Evolutionary conservation across 306 rosid species (phyloP).

Genomic region (Boehmeria nivea): DNA sequence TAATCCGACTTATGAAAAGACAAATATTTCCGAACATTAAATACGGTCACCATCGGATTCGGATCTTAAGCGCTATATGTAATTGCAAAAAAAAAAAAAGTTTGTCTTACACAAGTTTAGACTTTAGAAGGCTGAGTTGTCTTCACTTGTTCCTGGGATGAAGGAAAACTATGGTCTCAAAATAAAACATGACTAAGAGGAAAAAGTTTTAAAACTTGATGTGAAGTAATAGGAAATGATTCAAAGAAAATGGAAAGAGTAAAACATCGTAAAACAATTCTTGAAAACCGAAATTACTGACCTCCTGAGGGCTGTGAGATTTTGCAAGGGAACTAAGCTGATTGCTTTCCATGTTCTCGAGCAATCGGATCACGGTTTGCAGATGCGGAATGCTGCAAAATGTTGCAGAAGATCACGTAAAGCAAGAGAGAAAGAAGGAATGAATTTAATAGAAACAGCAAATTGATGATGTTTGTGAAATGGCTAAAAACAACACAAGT

Average conservation of each 20-base stretch:
- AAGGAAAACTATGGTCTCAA: background rate
- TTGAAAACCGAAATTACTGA: conserved; percentile 21
- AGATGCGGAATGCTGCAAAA: conserved; percentile 64
- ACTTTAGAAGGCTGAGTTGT: conserved; percentile 28
- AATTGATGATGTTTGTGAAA: too few relatives aligned
- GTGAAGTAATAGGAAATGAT: background rate
- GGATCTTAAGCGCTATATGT: background rate
- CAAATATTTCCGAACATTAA: too few relatives aligned
- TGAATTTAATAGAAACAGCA: background rate
- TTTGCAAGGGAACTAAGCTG: conserved; percentile 59
- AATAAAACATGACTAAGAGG: too few relatives aligned
- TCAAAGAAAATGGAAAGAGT: background rate
- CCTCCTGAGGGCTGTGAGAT: conserved; percentile 45
- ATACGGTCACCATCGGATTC: background rate
- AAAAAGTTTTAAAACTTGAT: too few relatives aligned
- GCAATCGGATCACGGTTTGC: conserved; percentile 68
- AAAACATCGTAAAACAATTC: background rate
- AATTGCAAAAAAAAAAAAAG: background rate
- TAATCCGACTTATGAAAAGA: too few relatives aligned
- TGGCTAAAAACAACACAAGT: too few relatives aligned
- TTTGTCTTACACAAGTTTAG: conserved; percentile 10
- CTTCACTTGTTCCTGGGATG: conserved; percentile 37
- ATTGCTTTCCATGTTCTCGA: conserved; percentile 74
- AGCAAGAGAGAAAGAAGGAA: conserved; percentile 16
- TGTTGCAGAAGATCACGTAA: conserved; percentile 17